These are phyloP conservation scores for Schizosaccharomyces versatilis DNA, from an alignment of 1,139 yeast genomes.

Conservation along the genomic window DNA sequence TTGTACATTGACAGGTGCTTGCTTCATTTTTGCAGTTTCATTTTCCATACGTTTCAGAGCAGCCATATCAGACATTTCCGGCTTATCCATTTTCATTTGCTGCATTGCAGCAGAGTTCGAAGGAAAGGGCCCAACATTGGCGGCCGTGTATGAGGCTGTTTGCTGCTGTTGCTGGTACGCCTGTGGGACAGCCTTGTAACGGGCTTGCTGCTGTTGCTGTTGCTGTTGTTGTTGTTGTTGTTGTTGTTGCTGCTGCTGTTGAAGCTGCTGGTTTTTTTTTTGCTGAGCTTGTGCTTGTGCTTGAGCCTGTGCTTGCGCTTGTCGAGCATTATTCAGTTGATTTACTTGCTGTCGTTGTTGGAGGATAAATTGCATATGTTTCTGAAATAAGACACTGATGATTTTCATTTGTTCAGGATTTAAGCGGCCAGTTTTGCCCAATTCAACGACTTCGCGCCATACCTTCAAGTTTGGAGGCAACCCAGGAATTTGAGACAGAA, in stretches of 20 bases:
- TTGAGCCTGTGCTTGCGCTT: neutral
- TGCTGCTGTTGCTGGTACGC: too few species aligned
- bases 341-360: neutral
- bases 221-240: constrained; percentile 1
- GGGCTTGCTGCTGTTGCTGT: neutral
- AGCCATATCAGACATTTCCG: too few species aligned
- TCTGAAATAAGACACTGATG: neutral
- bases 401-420: neutral
- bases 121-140: too few species aligned
- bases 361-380: neutral
- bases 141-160: too few species aligned
- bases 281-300: neutral
- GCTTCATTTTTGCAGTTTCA: too few species aligned
- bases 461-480: constrained; percentile 1
- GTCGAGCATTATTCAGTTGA: neutral
- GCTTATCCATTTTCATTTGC: too few species aligned
- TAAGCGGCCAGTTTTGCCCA: neutral
- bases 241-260: neutral
- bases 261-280: neutral
- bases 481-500: neutral
- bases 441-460: neutral
- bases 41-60: too few species aligned
- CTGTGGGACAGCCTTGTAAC: too few species aligned
- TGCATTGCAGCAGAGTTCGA: too few species aligned
- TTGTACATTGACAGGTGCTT: too few species aligned